A percentile compares a stretch with the other conserved stretches of the same genome.
Evolutionary conservation across 2,329 filamentous ascomycete genomes (phyloP).

Genomic region (Ramichloridium luteum): DNA sequence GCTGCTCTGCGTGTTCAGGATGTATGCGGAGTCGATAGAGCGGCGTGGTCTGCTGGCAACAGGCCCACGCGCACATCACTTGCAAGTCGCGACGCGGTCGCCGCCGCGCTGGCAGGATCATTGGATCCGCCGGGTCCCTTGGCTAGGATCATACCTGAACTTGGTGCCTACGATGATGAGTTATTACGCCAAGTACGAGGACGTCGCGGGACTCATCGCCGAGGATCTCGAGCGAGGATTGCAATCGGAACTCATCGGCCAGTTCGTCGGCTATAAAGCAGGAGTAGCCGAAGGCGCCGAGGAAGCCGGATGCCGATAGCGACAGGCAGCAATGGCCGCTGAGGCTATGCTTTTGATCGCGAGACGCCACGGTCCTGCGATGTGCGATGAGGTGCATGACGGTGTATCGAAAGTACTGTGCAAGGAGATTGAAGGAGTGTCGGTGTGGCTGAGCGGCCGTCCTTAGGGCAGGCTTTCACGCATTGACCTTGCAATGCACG

Average conservation of each 20-base stretch:
- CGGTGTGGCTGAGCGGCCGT: no score
- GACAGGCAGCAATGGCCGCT: no score
- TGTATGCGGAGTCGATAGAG: slow-evolving; percentile 28
- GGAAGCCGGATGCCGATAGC: no score
- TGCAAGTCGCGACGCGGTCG: slow-evolving; percentile 20
- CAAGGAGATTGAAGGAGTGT: no score
- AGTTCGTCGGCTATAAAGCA: slow-evolving; percentile 2
- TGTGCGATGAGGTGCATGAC: no score
- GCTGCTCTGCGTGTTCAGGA: slow-evolving; percentile 26
- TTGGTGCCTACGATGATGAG: slow-evolving; percentile 21
- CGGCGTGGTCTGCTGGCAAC: no score
- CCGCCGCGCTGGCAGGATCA: slow-evolving; percentile 26
- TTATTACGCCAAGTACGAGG: slow-evolving; percentile 29
- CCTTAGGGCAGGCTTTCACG: no score
- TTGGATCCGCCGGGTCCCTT: slow-evolving; percentile 23
- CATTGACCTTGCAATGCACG: no score
- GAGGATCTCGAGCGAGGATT: slow-evolving; percentile 26
- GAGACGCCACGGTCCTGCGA: no score
- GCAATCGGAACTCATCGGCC: background rate
- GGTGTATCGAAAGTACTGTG: no score
- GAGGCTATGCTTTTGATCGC: no score
- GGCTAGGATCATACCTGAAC: slow-evolving; percentile 20
- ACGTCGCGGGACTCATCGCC: slow-evolving; percentile 33
- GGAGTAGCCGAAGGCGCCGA: no score
- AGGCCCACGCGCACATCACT: slow-evolving; percentile 18